Base-by-base conservation (phyloP, 257 asterid species). In the Lavandula angustifolia region DNA sequence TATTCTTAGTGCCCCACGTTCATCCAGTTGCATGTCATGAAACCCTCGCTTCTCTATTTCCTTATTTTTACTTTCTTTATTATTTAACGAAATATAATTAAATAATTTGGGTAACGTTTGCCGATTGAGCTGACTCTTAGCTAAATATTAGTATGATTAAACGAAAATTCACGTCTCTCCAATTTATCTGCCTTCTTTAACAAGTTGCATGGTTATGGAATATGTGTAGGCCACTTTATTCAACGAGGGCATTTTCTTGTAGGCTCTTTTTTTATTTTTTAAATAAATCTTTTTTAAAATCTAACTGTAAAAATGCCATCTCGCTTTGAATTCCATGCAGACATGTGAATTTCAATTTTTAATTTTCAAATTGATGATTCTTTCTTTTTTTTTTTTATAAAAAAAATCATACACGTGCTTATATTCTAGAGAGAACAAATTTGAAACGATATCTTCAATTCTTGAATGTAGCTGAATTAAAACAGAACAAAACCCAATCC, bases 141-240 rank as follows among this genome's bases (percentile, higher is more conserved):
- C n/a, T n/a, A n/a, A n/a, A n/a, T n/a, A n/a, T n/a, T n/a, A 38
- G 48, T 37, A 38, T 40, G 42, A 33, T 60, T 60, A 53, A 59
- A 29, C 44, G 10, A 5, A 11, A 18, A 55, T 60, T 35, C 14
- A 56, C 9, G 32, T 31, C 58, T 12, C 46, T 12, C 46, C 56
- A 48, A 51, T 69, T 60, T 60, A 38, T 69, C 62, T 58, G 14
- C 41, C 67, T 69, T 59, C 54, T 60, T 52, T 50, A 42, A 29
- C 38, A 61, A 57, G 73, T 57, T 57, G 52, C 38, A 41, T 69
- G 60, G 40, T 22, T 27, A 12, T 40, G 13, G 66, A 31, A 22
- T 43, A 60, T 27, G 50, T 46, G 27, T 46, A n/a, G 41, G 10
- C 43, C 44, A 13, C 61, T 33, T 54, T 54, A 16, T 49, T 35